Conservation (phyloP, 2,329 filamentous ascomycete genomes). For the Lachnellula subtilissima region DNA sequence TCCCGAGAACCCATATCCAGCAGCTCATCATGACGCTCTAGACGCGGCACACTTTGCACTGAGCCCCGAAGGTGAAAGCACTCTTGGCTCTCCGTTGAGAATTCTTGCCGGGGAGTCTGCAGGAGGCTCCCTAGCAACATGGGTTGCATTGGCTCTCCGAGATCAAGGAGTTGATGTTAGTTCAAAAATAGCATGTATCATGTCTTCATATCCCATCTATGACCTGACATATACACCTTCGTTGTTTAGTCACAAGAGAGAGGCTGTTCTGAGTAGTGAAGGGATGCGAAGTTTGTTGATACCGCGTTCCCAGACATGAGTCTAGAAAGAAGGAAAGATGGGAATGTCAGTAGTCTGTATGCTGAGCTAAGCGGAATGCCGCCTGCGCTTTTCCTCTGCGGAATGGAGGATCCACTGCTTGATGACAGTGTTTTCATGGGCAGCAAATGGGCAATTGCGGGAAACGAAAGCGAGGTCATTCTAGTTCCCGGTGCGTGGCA, state of each 20-base stretch:
- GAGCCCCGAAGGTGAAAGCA: constrained; percentile 38
- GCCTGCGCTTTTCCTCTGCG: constrained; percentile 47
- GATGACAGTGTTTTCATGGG: constrained; percentile 49
- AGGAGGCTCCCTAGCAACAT: constrained; percentile 42
- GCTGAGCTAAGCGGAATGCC: constrained; percentile 33
- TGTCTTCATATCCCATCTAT: constrained; percentile 47
- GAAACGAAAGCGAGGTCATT: constrained; percentile 44
- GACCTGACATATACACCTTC: constrained; percentile 42
- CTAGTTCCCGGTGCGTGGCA: constrained; percentile 49
- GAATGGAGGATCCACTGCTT: constrained; percentile 47
- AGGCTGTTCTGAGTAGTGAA: constrained; percentile 39
- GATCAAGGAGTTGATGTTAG: constrained; percentile 24
- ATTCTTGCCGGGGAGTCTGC: constrained; percentile 43
- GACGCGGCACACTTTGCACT: constrained; percentile 48
- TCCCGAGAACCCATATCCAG: constrained; percentile 5
- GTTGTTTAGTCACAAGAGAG: constrained; percentile 22
- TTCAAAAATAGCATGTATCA: constrained; percentile 37
- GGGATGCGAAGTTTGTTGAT: constrained; percentile 29
- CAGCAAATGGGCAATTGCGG: constrained; percentile 46
- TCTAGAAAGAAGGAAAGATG: constrained; percentile 5
- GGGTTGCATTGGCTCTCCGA: constrained; percentile 41
- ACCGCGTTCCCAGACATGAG: neutral
- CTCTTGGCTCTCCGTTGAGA: constrained; percentile 36
- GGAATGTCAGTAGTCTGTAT: too few species aligned
- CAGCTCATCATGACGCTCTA: constrained; percentile 30